phyloP scores from a whole-genome alignment of 331 rosid genomes.

The Dryas integrifolia region DNA sequence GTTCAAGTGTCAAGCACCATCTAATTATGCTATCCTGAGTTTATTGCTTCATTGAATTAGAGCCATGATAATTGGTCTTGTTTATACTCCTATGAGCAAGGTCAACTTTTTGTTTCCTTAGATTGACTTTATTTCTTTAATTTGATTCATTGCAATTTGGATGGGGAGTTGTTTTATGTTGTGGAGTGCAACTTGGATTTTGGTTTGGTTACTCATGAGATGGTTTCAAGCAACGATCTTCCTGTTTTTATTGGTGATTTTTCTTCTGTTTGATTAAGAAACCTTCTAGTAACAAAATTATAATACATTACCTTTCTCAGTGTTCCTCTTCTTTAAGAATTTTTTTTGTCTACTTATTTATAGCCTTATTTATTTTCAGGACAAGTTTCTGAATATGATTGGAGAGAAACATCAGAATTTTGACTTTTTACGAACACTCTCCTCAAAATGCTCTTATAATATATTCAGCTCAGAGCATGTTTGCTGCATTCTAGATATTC shows the following conservation, averaged over 20 bases:
- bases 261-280: constrained; percentile 6
- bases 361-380: constrained; percentile 43
- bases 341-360: neutral
- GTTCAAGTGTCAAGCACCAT: neutral
- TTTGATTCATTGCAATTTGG: neutral
- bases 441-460: constrained; percentile 74
- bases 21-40: neutral
- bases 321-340: constrained; percentile 11
- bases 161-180: neutral
- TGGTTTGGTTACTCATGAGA: neutral
- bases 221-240: neutral
- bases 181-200: constrained; percentile 1
- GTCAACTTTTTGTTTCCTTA: neutral
- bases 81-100: neutral
- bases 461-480: constrained; percentile 75
- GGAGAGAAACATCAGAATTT: constrained; percentile 55
- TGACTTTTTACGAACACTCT: constrained; percentile 61
- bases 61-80: neutral
- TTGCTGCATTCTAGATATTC: constrained; percentile 48
- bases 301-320: neutral
- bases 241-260: neutral
- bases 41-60: neutral
- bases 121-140: neutral
- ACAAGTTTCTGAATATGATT: constrained; percentile 50
- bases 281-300: neutral